Base-by-base conservation (phyloP, 768 basidiomycete genomes). In the Auricularia sp. region DNA sequence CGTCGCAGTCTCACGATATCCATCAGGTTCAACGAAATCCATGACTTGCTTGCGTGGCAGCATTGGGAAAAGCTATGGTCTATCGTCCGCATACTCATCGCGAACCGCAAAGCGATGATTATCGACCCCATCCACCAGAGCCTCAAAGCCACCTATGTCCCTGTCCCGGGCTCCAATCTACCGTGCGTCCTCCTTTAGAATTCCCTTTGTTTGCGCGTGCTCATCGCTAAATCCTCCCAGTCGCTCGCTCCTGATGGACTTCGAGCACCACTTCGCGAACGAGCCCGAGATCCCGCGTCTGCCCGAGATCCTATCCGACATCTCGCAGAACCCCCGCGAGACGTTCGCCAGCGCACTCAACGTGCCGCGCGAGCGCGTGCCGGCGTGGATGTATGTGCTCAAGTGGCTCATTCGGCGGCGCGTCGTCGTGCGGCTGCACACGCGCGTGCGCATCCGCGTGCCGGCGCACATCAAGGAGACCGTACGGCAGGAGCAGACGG, bases 371-470 rank as follows among this genome's bases (percentile, higher is more conserved):
- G 87, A 88, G 45, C 77, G 81, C 11, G 83, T 93, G 35, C 80
- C 83, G 88, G 68, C 33, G 29, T 59, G 56, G 56, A 59, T 35
- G 56, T 85, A 92, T 34, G 90, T 95, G 36, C 85, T 98, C 11
- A 76, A 89, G 44, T 98, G 95, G 96, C 84, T 98, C 80, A 80
- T 98, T 44, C 90, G 90, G 71, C 85, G 86, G 47, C 93, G 93
- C 71, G 80, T 98, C 68, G 78, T 98, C 18, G 82, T 91, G 63
- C 89, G 91, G 18, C 80, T 94, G 34, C 94, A 95, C 71, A 84
- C 94, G 14, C 86, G 89, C 44, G 85, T 96, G 63, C 86, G 94
- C 36, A 80, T 98, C 51, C 83, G 93, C 42, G 94, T 90, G 0
- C 86, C 91, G 0, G 78, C 81, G 3, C 83, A 85, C 59, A 77